Conservation (phyloP, 2,329 filamentous ascomycete species). For the Falciphora oryzae region DNA sequence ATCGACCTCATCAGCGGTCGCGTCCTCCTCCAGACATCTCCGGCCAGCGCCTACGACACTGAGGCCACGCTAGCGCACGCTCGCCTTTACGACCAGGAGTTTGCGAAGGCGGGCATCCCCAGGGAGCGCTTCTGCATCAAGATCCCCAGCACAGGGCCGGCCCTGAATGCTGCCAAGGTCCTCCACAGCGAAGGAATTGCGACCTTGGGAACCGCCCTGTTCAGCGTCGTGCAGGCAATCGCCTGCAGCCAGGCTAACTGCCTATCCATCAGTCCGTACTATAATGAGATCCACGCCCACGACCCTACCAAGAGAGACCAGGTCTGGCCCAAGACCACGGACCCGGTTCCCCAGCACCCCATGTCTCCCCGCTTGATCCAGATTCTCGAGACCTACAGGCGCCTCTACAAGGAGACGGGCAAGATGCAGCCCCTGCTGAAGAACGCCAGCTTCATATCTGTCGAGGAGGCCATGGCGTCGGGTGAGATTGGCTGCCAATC, state of each 20-base stretch:
- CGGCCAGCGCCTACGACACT: slow-evolving; percentile 39
- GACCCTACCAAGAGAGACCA: slow-evolving; percentile 25
- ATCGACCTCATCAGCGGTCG: slow-evolving; percentile 39
- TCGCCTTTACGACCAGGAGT: slow-evolving; percentile 39
- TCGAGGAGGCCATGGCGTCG: slow-evolving; percentile 38
- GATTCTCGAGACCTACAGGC: slow-evolving; percentile 41
- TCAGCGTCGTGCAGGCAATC: slow-evolving; percentile 42
- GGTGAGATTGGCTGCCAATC: slow-evolving; percentile 41
- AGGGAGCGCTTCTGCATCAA: slow-evolving; percentile 45
- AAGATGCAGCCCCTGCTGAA: slow-evolving; percentile 42
- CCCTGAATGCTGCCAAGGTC: slow-evolving; percentile 37
- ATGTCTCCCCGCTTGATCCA: slow-evolving; percentile 41
- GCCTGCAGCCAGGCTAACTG: slow-evolving; percentile 41
- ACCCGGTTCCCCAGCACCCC: slow-evolving; percentile 40
- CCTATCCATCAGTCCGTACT: slow-evolving; percentile 44
- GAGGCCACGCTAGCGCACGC: slow-evolving; percentile 40
- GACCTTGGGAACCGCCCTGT: slow-evolving; percentile 39
- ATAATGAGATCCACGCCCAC: slow-evolving; percentile 40
- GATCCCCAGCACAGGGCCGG: slow-evolving; percentile 42
- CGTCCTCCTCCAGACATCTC: slow-evolving; percentile 42
- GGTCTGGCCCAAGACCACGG: slow-evolving; percentile 40
- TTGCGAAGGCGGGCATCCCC: slow-evolving; percentile 36
- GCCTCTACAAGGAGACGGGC: slow-evolving; percentile 40
- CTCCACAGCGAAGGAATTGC: slow-evolving; percentile 38
- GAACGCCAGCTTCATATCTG: slow-evolving; percentile 38